A percentile compares a stretch with the other conserved stretches of the same genome.
Conservation (phyloP, 257 asterid species). For the Primulina huaijiensis region DNA sequence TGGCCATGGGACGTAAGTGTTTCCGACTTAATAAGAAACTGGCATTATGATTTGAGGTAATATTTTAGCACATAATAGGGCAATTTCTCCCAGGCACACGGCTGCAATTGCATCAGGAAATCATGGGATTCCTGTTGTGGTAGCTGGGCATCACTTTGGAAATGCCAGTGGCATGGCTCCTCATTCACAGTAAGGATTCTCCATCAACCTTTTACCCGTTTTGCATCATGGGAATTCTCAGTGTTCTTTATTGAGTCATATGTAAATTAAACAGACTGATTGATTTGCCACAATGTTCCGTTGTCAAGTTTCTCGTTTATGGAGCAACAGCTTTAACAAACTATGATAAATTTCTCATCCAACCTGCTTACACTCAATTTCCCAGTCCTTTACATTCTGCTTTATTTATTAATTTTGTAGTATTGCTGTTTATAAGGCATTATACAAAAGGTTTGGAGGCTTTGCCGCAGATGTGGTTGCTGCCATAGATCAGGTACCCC, state of each 20-base stretch:
- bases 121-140: conserved; percentile 87
- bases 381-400: neutral
- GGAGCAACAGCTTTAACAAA: neutral
- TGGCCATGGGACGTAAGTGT: conserved; percentile 97
- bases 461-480: conserved; percentile 99
- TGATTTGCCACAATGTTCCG: neutral
- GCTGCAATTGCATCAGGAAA: conserved; percentile 95
- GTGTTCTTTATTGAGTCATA: neutral
- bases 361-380: neutral
- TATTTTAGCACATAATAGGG: neutral
- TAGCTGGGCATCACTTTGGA: conserved; percentile 87
- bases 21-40: neutral
- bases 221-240: neutral
- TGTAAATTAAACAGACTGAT: neutral
- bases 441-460: conserved; percentile 99
- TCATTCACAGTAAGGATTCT: conserved; percentile 80
- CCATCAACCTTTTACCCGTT: neutral
- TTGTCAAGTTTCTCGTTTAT: neutral
- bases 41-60: neutral
- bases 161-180: conserved; percentile 99
- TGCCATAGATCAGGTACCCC: conserved; percentile 89
- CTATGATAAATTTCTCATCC: neutral
- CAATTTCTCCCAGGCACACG: conserved; percentile 64
- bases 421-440: conserved; percentile 90
- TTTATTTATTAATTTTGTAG: conserved; percentile 31